Evolutionary conservation across 2,329 filamentous ascomycete genomes (phyloP).

Genomic region (Aspergillus ustus): DNA sequence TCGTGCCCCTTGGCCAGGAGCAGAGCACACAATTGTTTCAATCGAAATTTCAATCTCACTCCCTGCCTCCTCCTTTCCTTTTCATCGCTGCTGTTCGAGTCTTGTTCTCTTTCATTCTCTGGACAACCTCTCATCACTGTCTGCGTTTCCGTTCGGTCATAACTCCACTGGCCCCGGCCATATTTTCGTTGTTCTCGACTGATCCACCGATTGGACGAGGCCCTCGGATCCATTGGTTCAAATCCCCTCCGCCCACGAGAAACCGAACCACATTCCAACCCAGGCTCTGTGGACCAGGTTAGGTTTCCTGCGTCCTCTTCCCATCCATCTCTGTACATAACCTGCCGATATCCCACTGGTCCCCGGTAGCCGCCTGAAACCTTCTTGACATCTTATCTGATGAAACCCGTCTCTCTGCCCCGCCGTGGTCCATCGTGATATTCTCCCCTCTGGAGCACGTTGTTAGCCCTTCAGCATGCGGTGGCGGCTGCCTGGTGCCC

Average conservation of each 20-base stretch:
- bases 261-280: slow-evolving; percentile 7
- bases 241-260: slow-evolving; percentile 14
- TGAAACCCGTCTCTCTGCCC: slow-evolving; percentile 13
- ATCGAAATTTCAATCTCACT: not conserved
- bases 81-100: not conserved
- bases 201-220: slow-evolving; percentile 13
- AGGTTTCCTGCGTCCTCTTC: not conserved
- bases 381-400: slow-evolving; percentile 5
- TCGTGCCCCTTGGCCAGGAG: slow-evolving; percentile 11
- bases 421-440: slow-evolving; percentile 10
- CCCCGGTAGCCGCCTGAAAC: not conserved
- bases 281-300: slow-evolving; percentile 13
- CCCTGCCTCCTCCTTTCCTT: slow-evolving; percentile 4
- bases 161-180: slow-evolving; percentile 4
- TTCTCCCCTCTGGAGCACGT: slow-evolving; percentile 25
- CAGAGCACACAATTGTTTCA: slow-evolving; percentile 14
- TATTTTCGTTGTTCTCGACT: slow-evolving; percentile 13
- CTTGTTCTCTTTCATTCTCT: slow-evolving; percentile 12
- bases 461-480: slow-evolving; percentile 58
- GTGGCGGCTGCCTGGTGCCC: slow-evolving; percentile 67
- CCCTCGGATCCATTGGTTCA: slow-evolving; percentile 15
- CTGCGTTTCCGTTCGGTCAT: not conserved
- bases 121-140: not conserved
- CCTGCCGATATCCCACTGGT: not conserved
- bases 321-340: not conserved